phyloP scores from a whole-genome alignment of 768 basidiomycete genomes.

The Steccherinum ochraceum region DNA sequence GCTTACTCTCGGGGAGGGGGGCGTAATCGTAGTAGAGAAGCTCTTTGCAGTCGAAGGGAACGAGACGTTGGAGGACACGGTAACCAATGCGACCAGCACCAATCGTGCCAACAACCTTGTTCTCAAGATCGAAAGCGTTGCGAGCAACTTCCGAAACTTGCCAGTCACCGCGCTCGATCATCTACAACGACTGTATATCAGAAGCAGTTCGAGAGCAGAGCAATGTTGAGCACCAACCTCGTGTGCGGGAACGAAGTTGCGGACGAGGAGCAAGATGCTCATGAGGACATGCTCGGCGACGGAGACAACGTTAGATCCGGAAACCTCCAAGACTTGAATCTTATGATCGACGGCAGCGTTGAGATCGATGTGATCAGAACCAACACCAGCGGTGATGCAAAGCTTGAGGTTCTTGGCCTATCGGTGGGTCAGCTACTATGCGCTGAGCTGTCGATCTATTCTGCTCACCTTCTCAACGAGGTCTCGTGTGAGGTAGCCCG shows the following conservation, averaged over 20 bases:
- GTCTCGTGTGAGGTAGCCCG: conserved; percentile 74
- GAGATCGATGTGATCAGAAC: conserved; percentile 87
- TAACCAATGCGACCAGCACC: conserved; percentile 80
- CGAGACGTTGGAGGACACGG: conserved; percentile 73
- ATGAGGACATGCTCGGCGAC: conserved; percentile 90
- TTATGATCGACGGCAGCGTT: conserved; percentile 77
- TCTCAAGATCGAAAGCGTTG: conserved; percentile 83
- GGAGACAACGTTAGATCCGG: conserved; percentile 85
- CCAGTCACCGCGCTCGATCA: conserved; percentile 86
- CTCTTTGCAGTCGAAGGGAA: conserved; percentile 85
- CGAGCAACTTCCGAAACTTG: conserved; percentile 78
- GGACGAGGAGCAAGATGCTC: conserved; percentile 85
- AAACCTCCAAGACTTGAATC: conserved; percentile 65
- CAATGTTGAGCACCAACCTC: conserved; percentile 41
- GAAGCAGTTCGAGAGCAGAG: not conserved
- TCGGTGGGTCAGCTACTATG: conserved; percentile 1
- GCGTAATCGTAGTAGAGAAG: conserved; percentile 87
- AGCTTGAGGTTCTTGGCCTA: conserved; percentile 87
- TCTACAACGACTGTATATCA: conserved; percentile 29
- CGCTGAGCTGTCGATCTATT: not conserved
- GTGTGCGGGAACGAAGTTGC: conserved; percentile 85
- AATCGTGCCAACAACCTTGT: conserved; percentile 88
- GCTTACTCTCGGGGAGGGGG: conserved; percentile 44
- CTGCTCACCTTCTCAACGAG: conserved; percentile 55
- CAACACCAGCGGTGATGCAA: conserved; percentile 87